Evolutionary conservation across 352 stramenopile genomes (phyloP), one percentile per base, ranked within the genome.

Genomic region (Pythium coloratum): DNA sequence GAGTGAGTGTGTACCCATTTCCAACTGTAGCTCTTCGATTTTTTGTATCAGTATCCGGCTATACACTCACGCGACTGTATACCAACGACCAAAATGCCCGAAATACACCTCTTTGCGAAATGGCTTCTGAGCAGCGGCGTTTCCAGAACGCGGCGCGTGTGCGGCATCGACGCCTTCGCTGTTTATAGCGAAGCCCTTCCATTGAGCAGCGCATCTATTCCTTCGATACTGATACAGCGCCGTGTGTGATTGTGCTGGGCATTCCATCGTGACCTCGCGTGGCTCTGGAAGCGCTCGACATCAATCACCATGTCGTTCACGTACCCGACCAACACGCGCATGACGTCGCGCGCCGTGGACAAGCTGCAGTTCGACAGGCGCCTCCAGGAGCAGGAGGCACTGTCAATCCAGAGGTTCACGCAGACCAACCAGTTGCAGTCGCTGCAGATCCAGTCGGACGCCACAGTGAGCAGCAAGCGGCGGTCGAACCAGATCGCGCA

Each of bases 401-500:
- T 70, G n/a, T 79, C 79, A 42, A 70, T 92, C 28, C 63, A 77
- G 59, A 71, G 76, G 46, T 92, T 90, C 67, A 70, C 81, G 32
- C 70, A 79, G 53, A 65, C 47, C 6, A 92, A 88, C 62, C 78
- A 89, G 65, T 53, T 89, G 59, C 81, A 92, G 64, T 62, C 77
- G 30, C 64, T 87, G 32, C 70, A 84, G 47, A 84, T 88, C 66
- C 82, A 90, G 68, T 84, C 80, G 64, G 84, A 92, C 67, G 76
- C 72, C n/a, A 82, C 70, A 20, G 84, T 89, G 54, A 64, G 64
- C 3, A 70, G 70, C 13, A 72, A 74, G 32, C 80, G 81, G 6
- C 78, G 84, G 14, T 74, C 65, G 20, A 92, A 92, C 71, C 70
- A 84, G 53, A 74, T 75, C 28, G 82, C 82, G 13, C 81, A 92